Evolutionary conservation across 1,139 yeast genomes (phyloP).

Genomic region (Yamadazyma siamensis): DNA sequence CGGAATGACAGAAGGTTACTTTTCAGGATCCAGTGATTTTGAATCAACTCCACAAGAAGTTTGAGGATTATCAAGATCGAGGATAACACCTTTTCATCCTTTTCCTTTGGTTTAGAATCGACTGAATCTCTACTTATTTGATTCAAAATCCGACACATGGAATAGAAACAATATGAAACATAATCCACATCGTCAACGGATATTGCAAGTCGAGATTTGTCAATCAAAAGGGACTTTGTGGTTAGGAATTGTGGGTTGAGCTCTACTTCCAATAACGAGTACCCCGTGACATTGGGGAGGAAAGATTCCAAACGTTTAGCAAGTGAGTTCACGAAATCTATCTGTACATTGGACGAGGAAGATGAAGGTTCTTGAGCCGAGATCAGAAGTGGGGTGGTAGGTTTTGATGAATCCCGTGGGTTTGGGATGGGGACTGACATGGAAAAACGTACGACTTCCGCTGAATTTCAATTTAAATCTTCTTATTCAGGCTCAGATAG

Average conservation of each 20-base stretch:
- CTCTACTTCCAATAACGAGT: conserved; percentile 42
- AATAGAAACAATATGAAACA: conserved; percentile 21
- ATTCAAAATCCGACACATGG: conserved; percentile 16
- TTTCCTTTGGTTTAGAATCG: conserved; percentile 23
- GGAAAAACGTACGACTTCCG: too few species aligned
- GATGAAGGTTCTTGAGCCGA: too few species aligned
- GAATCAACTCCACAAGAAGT: conserved; percentile 28
- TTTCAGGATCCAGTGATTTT: conserved; percentile 26
- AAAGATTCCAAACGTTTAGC: conserved; percentile 30
- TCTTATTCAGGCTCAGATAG: too few species aligned
- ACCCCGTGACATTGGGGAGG: conserved; percentile 40
- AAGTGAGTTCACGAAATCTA: conserved; percentile 19
- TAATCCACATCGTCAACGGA: conserved; percentile 3
- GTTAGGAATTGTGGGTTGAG: conserved; percentile 37
- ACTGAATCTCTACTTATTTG: conserved; percentile 28
- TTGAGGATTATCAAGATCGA: conserved; percentile 34
- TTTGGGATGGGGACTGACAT: too few species aligned
- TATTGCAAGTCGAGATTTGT: conserved; percentile 15
- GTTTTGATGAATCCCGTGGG: not conserved
- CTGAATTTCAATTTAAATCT: too few species aligned
- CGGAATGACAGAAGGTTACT: conserved; percentile 8
- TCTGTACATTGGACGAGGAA: conserved; percentile 2
- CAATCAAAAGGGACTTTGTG: conserved; percentile 29
- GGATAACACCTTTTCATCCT: conserved; percentile 31
- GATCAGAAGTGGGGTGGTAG: not conserved